Conservation (phyloP, 306 rosid genomes). For the Lathyrus oleraceus region DNA sequence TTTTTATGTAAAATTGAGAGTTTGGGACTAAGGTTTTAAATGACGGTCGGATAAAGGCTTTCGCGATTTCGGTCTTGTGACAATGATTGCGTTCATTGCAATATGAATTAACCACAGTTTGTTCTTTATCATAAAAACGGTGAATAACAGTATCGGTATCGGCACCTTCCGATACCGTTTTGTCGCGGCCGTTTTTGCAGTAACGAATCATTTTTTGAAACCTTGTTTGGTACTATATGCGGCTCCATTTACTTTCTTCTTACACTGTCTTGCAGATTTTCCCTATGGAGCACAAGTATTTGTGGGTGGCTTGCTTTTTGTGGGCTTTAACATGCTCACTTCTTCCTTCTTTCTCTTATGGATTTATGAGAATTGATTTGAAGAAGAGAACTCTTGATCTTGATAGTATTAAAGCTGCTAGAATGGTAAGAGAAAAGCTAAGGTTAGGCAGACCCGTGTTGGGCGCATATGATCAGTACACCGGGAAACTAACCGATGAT, state of each 20-base stretch:
- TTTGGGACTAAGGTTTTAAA: too few species aligned
- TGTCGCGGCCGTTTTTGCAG: too few species aligned
- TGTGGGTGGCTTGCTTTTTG: conserved; percentile 49
- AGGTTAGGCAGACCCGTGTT: conserved; percentile 32
- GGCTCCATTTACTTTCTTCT: conserved; percentile 1
- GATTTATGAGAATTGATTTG: conserved; percentile 60
- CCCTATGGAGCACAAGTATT: conserved; percentile 56
- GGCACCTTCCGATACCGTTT: too few species aligned
- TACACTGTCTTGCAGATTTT: conserved; percentile 37
- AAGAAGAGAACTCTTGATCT: conserved; percentile 70
- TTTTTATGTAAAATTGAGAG: too few species aligned
- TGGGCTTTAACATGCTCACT: conserved; percentile 65
- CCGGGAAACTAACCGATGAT: conserved; percentile 40
- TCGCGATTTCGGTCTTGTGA: too few species aligned
- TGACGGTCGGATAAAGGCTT: too few species aligned
- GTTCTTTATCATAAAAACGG: too few species aligned
- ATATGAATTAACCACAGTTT: too few species aligned
- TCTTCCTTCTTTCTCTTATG: conserved; percentile 62
- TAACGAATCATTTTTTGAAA: too few species aligned
- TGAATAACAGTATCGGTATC: too few species aligned
- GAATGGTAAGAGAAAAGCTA: conserved; percentile 43
- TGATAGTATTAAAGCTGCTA: conserved; percentile 55
- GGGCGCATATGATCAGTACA: conserved; percentile 35
- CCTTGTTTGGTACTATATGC: background rate
- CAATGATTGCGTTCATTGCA: too few species aligned